Conservation (phyloP, 257 asterid genomes). For the Agastache rugosa region DNA sequence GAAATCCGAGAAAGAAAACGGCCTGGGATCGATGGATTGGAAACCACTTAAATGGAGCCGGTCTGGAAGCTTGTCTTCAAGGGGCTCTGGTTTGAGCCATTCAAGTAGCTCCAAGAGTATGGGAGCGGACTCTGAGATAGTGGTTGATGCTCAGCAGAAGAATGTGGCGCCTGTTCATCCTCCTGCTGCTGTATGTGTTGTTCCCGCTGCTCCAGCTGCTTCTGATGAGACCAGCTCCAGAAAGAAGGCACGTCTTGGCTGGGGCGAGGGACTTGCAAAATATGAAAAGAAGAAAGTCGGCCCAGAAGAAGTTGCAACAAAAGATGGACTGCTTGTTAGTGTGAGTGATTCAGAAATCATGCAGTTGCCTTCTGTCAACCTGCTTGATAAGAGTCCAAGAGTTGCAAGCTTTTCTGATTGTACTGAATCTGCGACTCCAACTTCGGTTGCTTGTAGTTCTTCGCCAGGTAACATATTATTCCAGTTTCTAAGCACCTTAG, state of each 20-base stretch:
- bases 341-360: slow-evolving; percentile 51
- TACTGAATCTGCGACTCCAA: slow-evolving; percentile 76
- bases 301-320: slow-evolving; percentile 59
- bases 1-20: slow-evolving; percentile 65
- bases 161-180: slow-evolving; percentile 41
- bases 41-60: slow-evolving; percentile 63
- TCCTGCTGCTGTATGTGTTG: slow-evolving; percentile 52
- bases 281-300: slow-evolving; percentile 89
- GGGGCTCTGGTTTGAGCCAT: slow-evolving; percentile 61
- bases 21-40: slow-evolving; percentile 66
- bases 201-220: slow-evolving; percentile 44
- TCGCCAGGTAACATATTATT: slow-evolving; percentile 70
- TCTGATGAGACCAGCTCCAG: slow-evolving; percentile 73
- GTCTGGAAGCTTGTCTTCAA: slow-evolving; percentile 60
- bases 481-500: neutral
- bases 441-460: slow-evolving; percentile 86
- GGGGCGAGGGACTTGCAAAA: slow-evolving; percentile 99
- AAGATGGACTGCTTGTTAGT: slow-evolving; percentile 43
- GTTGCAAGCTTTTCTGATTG: slow-evolving; percentile 56
- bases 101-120: slow-evolving; percentile 58
- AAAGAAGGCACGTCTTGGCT: slow-evolving; percentile 96
- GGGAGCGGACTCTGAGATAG: slow-evolving; percentile 53
- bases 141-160: slow-evolving; percentile 49
- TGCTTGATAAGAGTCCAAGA: slow-evolving; percentile 67
- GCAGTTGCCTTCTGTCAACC: slow-evolving; percentile 47